These are phyloP conservation scores for Scenedesmus sp. DNA, from an alignment of 163 green algal genomes.

Conservation along the genomic window DNA sequence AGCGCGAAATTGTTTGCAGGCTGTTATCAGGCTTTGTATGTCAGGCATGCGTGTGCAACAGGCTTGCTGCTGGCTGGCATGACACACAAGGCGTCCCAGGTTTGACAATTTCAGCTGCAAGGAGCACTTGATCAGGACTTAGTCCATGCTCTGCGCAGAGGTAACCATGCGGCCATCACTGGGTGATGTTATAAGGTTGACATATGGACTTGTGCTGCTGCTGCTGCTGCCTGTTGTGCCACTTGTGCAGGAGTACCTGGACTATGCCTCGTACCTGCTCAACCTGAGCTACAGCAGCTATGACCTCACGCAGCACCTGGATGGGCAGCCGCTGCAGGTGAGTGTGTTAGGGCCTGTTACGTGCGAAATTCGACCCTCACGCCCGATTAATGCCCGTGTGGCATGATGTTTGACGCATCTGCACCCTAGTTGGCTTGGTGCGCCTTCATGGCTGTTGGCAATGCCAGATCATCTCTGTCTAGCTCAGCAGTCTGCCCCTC, in stretches of 20 bases:
- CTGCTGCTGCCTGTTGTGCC: not conserved
- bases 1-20: too few species aligned
- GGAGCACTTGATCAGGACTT: not conserved
- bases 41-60: not conserved
- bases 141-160: too few species aligned
- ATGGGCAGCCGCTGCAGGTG: slow-evolving; percentile 78
- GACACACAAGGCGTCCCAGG: too few species aligned
- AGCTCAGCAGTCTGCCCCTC: not conserved
- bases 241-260: slow-evolving; percentile 58
- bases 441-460: not conserved
- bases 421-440: not conserved
- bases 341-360: too few species aligned
- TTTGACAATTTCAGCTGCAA: not conserved
- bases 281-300: slow-evolving; percentile 64
- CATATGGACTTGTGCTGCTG: not conserved
- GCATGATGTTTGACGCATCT: not conserved
- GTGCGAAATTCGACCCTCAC: too few species aligned
- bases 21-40: not conserved
- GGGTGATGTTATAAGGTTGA: too few species aligned
- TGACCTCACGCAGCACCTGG: slow-evolving; percentile 70
- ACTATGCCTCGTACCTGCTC: slow-evolving; percentile 66
- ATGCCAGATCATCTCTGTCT: too few species aligned
- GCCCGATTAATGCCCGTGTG: too few species aligned
- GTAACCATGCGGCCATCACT: too few species aligned
- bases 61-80: not conserved